Evolutionary conservation across 768 basidiomycete species (phyloP), one percentile per base, ranked within the genome.

Genomic region (Russula abietina): DNA sequence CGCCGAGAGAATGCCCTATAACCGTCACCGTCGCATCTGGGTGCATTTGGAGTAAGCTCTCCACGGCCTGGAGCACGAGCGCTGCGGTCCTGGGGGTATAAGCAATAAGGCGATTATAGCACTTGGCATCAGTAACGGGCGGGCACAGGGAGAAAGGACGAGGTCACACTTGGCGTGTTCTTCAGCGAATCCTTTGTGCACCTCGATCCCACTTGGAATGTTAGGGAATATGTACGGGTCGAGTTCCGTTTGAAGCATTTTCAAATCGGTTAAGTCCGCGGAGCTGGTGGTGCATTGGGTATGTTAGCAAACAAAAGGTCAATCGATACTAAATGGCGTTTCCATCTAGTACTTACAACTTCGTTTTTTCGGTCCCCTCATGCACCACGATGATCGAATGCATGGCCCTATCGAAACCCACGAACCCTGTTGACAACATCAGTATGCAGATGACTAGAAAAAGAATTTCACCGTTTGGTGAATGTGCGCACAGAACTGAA

Each of bases 341-440:
- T 33, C 30, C 4, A 22, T 52, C 19, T 58, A 33, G 33, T 12
- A 58, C 57, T 36, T 38, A 58, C 57, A 50, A 4, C 36, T 50
- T 17, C 11, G 6, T 7, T 14, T 17, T n/a, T 61, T 86, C 80
- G 3, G 84, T 85, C 26, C 84, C 83, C 69, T 86, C 75, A 66
- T 86, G 84, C 1, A 78, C 80, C 10, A 85, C 82, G 22, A 86
- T 77, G 26, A 83, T 76, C 4, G 81, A 74, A 60, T 80, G 74
- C 54, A 78, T 73, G 9, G 73, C 63, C 0, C 77, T 78, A 76
- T 81, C 83, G 63, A 80, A 84, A 2, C 85, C 84, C 22, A 85
- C 83, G n/a, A 22, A 36, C 62, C 57, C 58, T 60, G 26, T 55
- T 22, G 53, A 48, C 32, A 1, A 16, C 24, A 2, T 60, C 19